Conservation (phyloP, 768 basidiomycete species). For the Calocera viscosa region DNA sequence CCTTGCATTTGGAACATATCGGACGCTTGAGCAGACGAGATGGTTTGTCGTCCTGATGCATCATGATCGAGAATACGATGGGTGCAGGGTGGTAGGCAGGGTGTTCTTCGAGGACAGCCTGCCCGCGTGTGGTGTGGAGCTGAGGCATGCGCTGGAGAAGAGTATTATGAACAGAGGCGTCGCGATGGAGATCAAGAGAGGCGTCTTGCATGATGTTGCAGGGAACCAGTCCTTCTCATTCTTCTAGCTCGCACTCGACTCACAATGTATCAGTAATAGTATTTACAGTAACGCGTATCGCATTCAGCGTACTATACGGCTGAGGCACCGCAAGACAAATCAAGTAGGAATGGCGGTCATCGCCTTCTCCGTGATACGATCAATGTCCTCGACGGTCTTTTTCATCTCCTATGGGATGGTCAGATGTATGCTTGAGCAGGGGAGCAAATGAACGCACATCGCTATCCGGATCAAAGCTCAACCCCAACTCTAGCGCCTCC, state of each 20-base stretch:
- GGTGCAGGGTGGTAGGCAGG: neutral
- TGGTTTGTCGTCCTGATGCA: conserved; percentile 1
- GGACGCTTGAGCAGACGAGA: neutral
- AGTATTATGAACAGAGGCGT: neutral
- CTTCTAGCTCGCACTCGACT: neutral
- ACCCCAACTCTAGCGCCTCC: conserved; percentile 67
- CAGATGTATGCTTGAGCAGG: neutral
- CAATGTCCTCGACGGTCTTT: neutral
- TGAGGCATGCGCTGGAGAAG: neutral
- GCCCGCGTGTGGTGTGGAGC: neutral
- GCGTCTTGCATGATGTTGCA: neutral
- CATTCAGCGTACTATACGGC: neutral
- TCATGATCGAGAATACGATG: neutral
- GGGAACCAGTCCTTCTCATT: neutral
- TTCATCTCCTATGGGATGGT: conserved; percentile 1
- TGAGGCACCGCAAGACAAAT: neutral
- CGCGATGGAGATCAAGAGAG: neutral
- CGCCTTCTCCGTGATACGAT: neutral
- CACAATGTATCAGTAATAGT: neutral
- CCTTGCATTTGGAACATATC: neutral
- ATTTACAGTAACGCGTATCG: too few relatives aligned
- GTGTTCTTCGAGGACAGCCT: conserved; percentile 1
- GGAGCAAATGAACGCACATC: conserved; percentile 27
- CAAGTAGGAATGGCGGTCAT: neutral
- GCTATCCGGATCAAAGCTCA: conserved; percentile 70